phyloP scores from a whole-genome alignment of 1,284 basidiomycete genomes.

The Ceratobasidium sp. region DNA sequence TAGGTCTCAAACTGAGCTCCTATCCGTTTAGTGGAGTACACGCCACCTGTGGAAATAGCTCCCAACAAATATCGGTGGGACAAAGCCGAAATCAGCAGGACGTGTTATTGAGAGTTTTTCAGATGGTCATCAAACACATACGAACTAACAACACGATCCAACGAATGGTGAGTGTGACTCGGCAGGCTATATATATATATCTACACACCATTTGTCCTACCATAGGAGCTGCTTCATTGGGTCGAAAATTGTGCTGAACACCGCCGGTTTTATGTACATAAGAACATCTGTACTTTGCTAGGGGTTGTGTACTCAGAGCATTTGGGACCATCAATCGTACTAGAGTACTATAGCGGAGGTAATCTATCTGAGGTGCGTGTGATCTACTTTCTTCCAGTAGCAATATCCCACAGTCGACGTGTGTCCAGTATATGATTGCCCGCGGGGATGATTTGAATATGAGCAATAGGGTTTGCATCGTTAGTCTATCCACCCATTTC shows the following conservation, averaged over 20 bases:
- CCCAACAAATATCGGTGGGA: conserved; percentile 1
- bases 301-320: conserved; percentile 17
- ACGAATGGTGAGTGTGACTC: neutral
- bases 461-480: neutral
- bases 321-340: neutral
- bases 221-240: conserved; percentile 6
- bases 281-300: conserved; percentile 6
- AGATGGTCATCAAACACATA: conserved; percentile 16
- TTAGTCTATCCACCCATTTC: neutral
- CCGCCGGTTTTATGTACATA: neutral
- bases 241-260: neutral
- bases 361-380: conserved; percentile 5
- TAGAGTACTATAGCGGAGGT: neutral
- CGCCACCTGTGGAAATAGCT: neutral
- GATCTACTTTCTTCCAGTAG: too few relatives aligned
- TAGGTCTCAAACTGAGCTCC: neutral
- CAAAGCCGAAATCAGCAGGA: neutral
- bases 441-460: neutral
- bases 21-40: conserved; percentile 17
- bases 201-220: neutral
- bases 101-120: neutral
- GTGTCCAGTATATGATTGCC: neutral
- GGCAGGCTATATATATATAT: too few relatives aligned
- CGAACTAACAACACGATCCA: neutral
- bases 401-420: too few relatives aligned